Evolutionary conservation across 192 early-diverging fungal species (phyloP).

Genomic region (Mortierella alpina): DNA sequence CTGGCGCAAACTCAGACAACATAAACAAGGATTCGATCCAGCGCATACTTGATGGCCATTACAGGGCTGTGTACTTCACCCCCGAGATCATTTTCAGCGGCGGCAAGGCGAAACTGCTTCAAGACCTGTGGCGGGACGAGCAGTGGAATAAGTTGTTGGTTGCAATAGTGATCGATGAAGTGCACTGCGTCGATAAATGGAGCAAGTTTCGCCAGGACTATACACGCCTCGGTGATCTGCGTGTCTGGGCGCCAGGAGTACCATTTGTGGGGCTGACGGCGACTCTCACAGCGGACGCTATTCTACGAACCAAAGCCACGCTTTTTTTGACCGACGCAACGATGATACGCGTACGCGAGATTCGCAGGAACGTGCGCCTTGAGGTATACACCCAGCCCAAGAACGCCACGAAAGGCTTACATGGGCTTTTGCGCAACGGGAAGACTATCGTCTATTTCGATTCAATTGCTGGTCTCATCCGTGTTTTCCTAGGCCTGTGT

Average conservation of each 20-base stretch:
- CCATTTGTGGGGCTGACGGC: constrained; percentile 16
- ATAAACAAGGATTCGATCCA: not conserved
- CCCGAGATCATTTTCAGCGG: constrained; percentile 17
- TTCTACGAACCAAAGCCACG: not conserved
- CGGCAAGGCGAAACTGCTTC: constrained; percentile 3
- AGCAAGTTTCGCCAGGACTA: too few relatives aligned
- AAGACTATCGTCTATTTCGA: constrained; percentile 29
- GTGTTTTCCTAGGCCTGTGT: not conserved
- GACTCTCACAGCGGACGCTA: constrained; percentile 7
- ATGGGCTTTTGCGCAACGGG: not conserved
- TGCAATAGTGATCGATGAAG: constrained; percentile 17
- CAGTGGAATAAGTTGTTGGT: not conserved
- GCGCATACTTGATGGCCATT: constrained; percentile 11
- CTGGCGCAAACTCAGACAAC: constrained; percentile 1
- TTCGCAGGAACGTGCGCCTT: constrained; percentile 14
- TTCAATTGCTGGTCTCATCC: not conserved
- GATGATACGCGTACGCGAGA: not conserved
- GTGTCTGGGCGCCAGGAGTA: constrained; percentile 18
- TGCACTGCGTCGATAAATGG: constrained; percentile 22
- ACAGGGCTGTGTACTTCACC: constrained; percentile 17
- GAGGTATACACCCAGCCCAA: constrained; percentile 17
- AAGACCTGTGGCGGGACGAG: not conserved
- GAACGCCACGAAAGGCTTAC: constrained; percentile 8
- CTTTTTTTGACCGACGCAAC: constrained; percentile 6
- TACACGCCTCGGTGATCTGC: too few relatives aligned